These are phyloP conservation scores for Coniochaeta sp. DNA, from an alignment of 2,329 filamentous ascomycete genomes.

Conservation along the genomic window DNA sequence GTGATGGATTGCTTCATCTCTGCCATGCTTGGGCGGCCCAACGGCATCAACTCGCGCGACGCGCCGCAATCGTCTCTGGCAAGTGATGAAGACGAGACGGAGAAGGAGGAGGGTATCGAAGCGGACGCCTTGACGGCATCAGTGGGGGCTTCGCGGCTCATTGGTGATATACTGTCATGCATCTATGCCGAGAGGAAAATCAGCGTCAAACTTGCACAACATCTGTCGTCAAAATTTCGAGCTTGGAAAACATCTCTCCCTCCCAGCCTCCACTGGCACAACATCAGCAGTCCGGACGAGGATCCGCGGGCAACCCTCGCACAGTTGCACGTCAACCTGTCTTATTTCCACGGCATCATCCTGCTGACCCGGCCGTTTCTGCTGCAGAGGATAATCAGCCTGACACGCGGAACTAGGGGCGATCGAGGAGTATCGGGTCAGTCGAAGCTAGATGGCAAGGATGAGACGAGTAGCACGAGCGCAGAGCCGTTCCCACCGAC, in stretches of 20 bases:
- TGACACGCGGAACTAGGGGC: background rate
- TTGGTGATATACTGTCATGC: slow-evolving; percentile 26
- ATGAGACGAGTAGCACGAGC: background rate
- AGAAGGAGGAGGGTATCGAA: slow-evolving; percentile 19
- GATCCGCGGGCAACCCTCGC: background rate
- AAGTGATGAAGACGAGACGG: slow-evolving; percentile 12
- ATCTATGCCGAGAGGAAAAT: slow-evolving; percentile 25
- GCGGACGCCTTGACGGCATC: background rate
- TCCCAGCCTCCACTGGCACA: slow-evolving; percentile 3
- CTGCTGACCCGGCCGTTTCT: slow-evolving; percentile 28
- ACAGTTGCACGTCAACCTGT: slow-evolving; percentile 23
- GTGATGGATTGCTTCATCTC: slow-evolving; percentile 25
- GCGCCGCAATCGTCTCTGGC: slow-evolving; percentile 8
- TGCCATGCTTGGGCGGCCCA: slow-evolving; percentile 22
- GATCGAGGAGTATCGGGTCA: background rate
- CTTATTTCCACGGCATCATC: slow-evolving; percentile 31
- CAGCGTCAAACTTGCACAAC: slow-evolving; percentile 8
- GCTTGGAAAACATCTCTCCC: slow-evolving; percentile 11
- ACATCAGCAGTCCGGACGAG: slow-evolving; percentile 15
- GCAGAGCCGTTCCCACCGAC: background rate
- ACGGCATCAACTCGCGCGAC: slow-evolving; percentile 22
- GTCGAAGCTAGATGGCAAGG: background rate
- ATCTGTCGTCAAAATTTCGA: slow-evolving; percentile 2
- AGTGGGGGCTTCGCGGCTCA: slow-evolving; percentile 19
- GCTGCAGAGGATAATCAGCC: slow-evolving; percentile 13